Evolutionary conservation across 148 eudicot species (phyloP), one percentile per base, ranked within the genome.

Genomic region (Spergularia marina): DNA sequence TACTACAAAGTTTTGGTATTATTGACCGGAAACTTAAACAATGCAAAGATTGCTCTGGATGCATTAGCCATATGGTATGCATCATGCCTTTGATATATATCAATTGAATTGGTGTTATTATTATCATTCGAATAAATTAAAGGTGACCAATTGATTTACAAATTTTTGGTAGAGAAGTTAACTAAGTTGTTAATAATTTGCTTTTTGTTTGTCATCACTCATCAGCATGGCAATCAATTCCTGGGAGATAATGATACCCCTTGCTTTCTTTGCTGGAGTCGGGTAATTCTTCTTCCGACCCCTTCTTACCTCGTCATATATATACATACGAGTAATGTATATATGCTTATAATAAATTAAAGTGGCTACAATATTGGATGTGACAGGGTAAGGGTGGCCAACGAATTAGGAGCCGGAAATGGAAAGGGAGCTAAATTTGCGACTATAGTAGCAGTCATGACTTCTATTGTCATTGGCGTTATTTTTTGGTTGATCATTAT

Each of bases 401-500:
- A 84, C 21, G 89, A 86, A 74, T 81, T 86, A 4, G 89, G 89
- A 72, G 85, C 85, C 7, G 89, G 89, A 12, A 86, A 82, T 63
- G 89, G 82, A n/a, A 86, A 82, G 70, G 89, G 82, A 12, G 89
- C 89, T 0, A 86, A 84, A 71, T 84, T 86, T 40, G 89, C 89
- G 6, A 78, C 87, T 14, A 25, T n/a, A n/a, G 85, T 86, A 39
- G 77, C 87, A 14, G 87, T 84, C 47, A 53, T 10, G 57, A 82
- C 87, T 60, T 86, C 89, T 0, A 0, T 34, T 17, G 76, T 64
- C 17, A 82, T 86, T 7, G 89, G 89, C 1, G 49, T 86, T 51
- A 39, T 82, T 74, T 86, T 86, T 76, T 82, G 84, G 82, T 4
- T 69, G 15, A 59, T 86, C 0, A 53, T 86, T 36, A 17, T 84